Conservation (phyloP, 805 yeast genomes). For the Torulaspora quercuum region DNA sequence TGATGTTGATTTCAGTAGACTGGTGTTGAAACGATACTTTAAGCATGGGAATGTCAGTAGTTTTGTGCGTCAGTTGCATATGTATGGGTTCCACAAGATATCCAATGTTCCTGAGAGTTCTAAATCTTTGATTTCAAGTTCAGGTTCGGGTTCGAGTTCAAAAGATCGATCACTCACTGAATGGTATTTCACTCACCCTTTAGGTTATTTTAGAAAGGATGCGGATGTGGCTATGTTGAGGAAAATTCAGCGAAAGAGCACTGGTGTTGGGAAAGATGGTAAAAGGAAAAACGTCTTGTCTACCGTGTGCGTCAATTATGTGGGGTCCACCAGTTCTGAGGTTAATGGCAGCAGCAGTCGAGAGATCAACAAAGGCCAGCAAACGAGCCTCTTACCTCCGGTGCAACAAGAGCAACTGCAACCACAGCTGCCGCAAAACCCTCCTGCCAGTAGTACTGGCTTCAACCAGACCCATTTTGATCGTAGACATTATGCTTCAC, state of each 20-base stretch:
- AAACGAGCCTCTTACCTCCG: no score
- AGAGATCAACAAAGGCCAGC: no score
- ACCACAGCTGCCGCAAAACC: slow-evolving; percentile 3
- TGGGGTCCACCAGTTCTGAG: slow-evolving; percentile 12
- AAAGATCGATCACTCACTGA: slow-evolving; percentile 16
- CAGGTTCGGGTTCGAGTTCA: slow-evolving; percentile 3
- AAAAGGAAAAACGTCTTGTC: slow-evolving; percentile 33
- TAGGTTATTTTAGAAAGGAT: slow-evolving; percentile 27
- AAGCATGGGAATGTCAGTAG: slow-evolving; percentile 93
- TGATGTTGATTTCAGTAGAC: slow-evolving; percentile 25
- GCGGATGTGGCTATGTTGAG: slow-evolving; percentile 24
- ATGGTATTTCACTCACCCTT: slow-evolving; percentile 36
- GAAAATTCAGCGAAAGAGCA: slow-evolving; percentile 33
- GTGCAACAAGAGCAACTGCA: slow-evolving; percentile 1
- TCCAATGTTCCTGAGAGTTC: slow-evolving; percentile 9
- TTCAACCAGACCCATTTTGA: slow-evolving; percentile 3
- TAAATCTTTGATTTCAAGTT: neutral
- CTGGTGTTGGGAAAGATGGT: slow-evolving; percentile 33
- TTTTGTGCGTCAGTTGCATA: slow-evolving; percentile 89
- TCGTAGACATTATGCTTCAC: slow-evolving; percentile 14
- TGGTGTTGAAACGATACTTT: slow-evolving; percentile 62
- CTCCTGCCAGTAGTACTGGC: slow-evolving; percentile 1
- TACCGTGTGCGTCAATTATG: slow-evolving; percentile 31
- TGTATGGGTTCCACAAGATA: slow-evolving; percentile 93
- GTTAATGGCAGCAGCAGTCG: neutral